Percentiles rank a stretch among this genome's conserved stretches.
Conservation (phyloP, 2,329 filamentous ascomycete genomes). For the Fusarium nanum region DNA sequence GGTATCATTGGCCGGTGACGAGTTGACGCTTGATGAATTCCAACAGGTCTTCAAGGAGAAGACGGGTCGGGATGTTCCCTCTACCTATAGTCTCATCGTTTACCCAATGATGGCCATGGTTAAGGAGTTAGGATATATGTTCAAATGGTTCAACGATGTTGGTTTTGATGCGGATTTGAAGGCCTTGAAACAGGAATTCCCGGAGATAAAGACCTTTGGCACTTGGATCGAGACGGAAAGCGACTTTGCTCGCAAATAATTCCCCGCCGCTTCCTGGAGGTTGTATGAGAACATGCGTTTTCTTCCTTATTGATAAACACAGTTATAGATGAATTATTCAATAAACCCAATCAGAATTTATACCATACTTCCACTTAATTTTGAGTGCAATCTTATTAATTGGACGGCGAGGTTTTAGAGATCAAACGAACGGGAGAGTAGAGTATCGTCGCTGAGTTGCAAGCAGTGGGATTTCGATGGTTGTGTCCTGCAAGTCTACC, state of each 20-base stretch:
- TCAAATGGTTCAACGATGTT: constrained; percentile 26
- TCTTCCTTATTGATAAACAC: no score
- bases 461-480: constrained; percentile 10
- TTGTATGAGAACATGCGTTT: neutral
- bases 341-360: neutral
- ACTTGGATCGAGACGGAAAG: constrained; percentile 21
- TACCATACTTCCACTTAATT: neutral
- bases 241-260: constrained; percentile 13
- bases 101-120: constrained; percentile 25
- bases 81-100: constrained; percentile 15
- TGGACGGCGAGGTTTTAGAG: neutral
- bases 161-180: constrained; percentile 19
- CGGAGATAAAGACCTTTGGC: constrained; percentile 6
- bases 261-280: neutral
- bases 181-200: constrained; percentile 12
- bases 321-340: neutral
- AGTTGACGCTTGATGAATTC: constrained; percentile 11
- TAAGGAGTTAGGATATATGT: constrained; percentile 25
- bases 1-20: constrained; percentile 17
- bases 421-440: no score
- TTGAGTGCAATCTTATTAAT: no score
- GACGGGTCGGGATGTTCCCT: constrained; percentile 4
- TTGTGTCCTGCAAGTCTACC: neutral
- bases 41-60: constrained; percentile 11
- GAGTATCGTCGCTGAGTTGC: constrained; percentile 16